Evolutionary conservation across 2,329 filamentous ascomycete genomes (phyloP).

Genomic region (Penicillium sp.): DNA sequence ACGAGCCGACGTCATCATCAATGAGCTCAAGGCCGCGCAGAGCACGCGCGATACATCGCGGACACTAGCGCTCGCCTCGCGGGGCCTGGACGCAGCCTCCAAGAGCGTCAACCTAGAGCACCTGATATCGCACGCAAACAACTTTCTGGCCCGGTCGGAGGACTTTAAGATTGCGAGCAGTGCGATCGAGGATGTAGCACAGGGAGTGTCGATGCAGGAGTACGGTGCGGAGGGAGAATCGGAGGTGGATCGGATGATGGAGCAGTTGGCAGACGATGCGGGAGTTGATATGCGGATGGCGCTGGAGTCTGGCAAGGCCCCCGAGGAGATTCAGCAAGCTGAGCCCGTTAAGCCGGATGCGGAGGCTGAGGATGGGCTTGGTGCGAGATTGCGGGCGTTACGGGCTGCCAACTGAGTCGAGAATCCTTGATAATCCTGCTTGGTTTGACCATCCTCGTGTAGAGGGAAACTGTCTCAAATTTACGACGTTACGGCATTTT

Average conservation of each 20-base stretch:
- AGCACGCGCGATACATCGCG: constrained; percentile 45
- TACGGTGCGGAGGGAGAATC: constrained; percentile 42
- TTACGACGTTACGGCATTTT: not conserved
- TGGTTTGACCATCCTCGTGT: not conserved
- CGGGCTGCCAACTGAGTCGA: constrained; percentile 33
- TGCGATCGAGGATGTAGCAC: constrained; percentile 41
- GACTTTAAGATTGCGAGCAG: constrained; percentile 43
- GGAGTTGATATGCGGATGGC: constrained; percentile 41
- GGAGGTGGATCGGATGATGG: constrained; percentile 43
- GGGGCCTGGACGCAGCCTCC: constrained; percentile 43
- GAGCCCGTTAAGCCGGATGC: constrained; percentile 23
- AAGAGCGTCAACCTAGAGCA: constrained; percentile 46
- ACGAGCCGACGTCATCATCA: constrained; percentile 47
- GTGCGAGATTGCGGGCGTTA: constrained; percentile 38
- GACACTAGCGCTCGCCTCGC: constrained; percentile 42
- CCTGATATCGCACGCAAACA: constrained; percentile 40
- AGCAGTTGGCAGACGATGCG: constrained; percentile 43
- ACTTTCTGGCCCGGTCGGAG: constrained; percentile 39
- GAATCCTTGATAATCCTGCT: not conserved
- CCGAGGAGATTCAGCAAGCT: constrained; percentile 37
- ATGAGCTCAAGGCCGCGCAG: constrained; percentile 46
- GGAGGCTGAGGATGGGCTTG: constrained; percentile 41
- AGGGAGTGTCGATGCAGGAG: constrained; percentile 41
- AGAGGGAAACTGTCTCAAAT: not conserved
- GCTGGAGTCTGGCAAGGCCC: constrained; percentile 37